Evolutionary conservation across 352 stramenopile genomes (phyloP), one percentile per base, ranked within the genome.

Genomic region (Hyphochytrium catenoides): DNA sequence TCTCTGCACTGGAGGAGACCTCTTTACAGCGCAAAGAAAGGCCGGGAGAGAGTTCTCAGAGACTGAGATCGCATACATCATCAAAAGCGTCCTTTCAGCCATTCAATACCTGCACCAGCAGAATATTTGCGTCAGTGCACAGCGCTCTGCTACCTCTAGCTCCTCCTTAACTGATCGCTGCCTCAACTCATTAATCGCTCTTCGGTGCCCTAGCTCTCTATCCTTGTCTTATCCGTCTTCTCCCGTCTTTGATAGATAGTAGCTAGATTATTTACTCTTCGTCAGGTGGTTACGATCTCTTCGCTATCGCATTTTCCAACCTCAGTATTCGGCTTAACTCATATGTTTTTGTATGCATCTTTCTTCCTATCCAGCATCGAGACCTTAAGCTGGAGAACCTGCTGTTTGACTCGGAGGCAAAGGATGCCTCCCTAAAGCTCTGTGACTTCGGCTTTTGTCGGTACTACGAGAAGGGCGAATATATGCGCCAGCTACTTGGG

Each of bases 311-410:
- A 18, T 3, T 26, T 6, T 11, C 31, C 22, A 0, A 32, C 4
- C 8, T n/a, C 24, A 16, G n/a, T 21, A 1, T 8, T 26, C 11
- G 21, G 1, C 17, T 9, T 22, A 2, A 39, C 24, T 2, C 34
- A 38, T 32, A 11, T 39, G 4, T 5, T 7, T 43, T 9, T 34
- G 11, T 6, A 11, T 27, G 6, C 27, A 34, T 11, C 6, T 34
- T 11, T 34, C 11, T 34, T 6, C 27, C 6, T 11, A 11, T 22
- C 3, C 41, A 49, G 32, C 65, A 77, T 26, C 59, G 68, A 2
- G 68, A 82, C 42, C 40, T 82, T 8, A 82, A 82, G 40, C 48
- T 82, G 8, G 68, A 82, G 44, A 82, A 82, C 31, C 36, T 83
- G 32, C 36, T 83, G 34, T 46, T 83, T 8, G 65, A 79, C 46